Conservation (phyloP, 805 yeast species). For the Schizosaccharomyces lindneri region DNA sequence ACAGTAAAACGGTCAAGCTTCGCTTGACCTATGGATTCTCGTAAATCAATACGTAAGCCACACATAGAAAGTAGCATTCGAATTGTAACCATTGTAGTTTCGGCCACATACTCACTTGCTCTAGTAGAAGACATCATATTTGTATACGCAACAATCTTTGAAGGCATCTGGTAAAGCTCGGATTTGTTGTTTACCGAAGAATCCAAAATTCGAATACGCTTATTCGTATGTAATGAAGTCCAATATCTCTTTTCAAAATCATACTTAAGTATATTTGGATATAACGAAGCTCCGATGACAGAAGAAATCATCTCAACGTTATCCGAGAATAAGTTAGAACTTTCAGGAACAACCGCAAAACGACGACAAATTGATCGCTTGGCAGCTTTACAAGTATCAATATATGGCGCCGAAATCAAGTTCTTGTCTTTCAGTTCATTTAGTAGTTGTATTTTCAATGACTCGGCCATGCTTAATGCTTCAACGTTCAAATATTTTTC, state of each 20-base stretch:
- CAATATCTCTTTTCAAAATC: neutral
- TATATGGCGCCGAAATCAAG: neutral
- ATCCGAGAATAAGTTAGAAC: neutral
- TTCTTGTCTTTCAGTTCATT: neutral
- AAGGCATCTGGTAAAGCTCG: neutral
- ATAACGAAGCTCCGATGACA: neutral
- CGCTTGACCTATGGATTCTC: neutral
- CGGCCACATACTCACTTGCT: neutral
- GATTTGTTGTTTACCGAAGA: neutral
- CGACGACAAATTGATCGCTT: neutral
- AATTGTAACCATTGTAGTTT: neutral
- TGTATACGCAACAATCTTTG: neutral
- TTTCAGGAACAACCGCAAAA: neutral
- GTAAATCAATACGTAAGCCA: neutral
- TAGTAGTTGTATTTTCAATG: neutral
- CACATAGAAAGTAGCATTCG: neutral
- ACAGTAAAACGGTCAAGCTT: neutral
- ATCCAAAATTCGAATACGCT: neutral
- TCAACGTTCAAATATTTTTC: neutral
- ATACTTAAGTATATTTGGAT: neutral
- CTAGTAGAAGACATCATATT: neutral
- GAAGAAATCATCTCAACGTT: neutral
- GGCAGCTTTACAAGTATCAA: neutral
- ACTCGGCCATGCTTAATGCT: neutral
- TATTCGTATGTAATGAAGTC: neutral